Evolutionary conservation across 257 asterid species (phyloP).

Genomic region (Cordia subcordata): DNA sequence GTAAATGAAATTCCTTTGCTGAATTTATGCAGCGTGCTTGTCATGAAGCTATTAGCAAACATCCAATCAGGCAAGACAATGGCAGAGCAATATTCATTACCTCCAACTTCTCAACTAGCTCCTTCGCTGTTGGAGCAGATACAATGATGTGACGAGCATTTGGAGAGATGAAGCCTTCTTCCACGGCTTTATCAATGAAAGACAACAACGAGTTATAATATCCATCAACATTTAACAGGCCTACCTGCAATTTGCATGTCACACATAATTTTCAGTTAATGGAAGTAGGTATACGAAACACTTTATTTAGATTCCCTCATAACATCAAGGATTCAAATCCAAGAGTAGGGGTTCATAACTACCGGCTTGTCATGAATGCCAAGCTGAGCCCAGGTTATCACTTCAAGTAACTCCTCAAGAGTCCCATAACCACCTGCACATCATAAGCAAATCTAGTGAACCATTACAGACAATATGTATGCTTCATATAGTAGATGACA

Average conservation of each 20-base stretch:
- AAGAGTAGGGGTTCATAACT: slow-evolving; percentile 1
- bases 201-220: slow-evolving; percentile 72
- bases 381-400: slow-evolving; percentile 98
- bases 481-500: neutral
- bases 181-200: slow-evolving; percentile 88
- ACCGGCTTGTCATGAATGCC: slow-evolving; percentile 99
- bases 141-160: slow-evolving; percentile 85
- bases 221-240: slow-evolving; percentile 91
- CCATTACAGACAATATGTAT: neutral
- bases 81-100: slow-evolving; percentile 28
- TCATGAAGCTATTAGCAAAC: too few species aligned
- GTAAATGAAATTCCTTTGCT: too few species aligned
- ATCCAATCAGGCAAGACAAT: too few species aligned
- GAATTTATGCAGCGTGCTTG: too few species aligned
- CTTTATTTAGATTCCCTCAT: too few species aligned
- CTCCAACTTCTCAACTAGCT: slow-evolving; percentile 88
- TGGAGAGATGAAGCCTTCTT: slow-evolving; percentile 84
- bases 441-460: slow-evolving; percentile 4
- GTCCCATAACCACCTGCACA: slow-evolving; percentile 95
- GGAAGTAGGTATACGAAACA: neutral
- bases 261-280: neutral
- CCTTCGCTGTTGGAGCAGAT: slow-evolving; percentile 80
- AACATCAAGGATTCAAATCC: too few species aligned
- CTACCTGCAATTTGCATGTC: slow-evolving; percentile 48
- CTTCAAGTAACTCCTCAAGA: slow-evolving; percentile 92